Conservation (phyloP, 2,329 filamentous ascomycete species). For the Xylariaceae sp. region DNA sequence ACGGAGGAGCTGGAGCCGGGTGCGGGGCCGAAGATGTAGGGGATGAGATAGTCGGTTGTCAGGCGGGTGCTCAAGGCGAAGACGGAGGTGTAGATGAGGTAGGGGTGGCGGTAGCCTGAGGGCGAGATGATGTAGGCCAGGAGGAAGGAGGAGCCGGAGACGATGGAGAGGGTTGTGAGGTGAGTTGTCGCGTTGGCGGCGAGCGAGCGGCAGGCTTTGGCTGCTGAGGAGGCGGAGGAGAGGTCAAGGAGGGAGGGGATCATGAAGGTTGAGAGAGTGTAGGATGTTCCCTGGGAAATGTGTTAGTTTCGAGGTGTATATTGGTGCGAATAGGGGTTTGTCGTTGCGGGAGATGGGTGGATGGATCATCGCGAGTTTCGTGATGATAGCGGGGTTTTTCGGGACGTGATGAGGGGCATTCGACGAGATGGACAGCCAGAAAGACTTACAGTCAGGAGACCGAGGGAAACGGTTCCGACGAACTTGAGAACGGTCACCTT, state of each 20-base stretch:
- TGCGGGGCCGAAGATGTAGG: conserved; percentile 36
- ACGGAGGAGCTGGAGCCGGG: conserved; percentile 26
- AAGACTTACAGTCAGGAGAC: conserved; percentile 71
- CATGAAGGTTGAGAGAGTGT: conserved; percentile 71
- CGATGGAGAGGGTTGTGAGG: conserved; percentile 59
- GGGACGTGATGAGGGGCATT: conserved; percentile 16
- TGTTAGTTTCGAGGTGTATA: neutral
- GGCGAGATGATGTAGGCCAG: conserved; percentile 76
- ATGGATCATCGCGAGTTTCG: neutral
- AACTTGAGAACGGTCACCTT: conserved; percentile 81
- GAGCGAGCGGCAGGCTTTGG: conserved; percentile 65
- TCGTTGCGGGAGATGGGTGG: neutral
- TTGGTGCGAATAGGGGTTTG: neutral
- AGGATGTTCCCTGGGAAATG: conserved; percentile 71
- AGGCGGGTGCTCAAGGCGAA: conserved; percentile 59
- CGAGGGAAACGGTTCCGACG: conserved; percentile 83
- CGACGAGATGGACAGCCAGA: conserved; percentile 10
- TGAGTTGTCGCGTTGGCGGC: conserved; percentile 59
- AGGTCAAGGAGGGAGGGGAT: conserved; percentile 77
- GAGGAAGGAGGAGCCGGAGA: conserved; percentile 67
- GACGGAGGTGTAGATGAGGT: conserved; percentile 78
- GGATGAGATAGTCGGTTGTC: conserved; percentile 45
- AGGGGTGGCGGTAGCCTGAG: conserved; percentile 72
- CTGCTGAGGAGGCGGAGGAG: conserved; percentile 66
- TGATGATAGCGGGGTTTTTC: conserved; percentile 23